These are phyloP conservation scores for Leccinum barrowsii DNA, from an alignment of 768 basidiomycete genomes.

Conservation along the genomic window DNA sequence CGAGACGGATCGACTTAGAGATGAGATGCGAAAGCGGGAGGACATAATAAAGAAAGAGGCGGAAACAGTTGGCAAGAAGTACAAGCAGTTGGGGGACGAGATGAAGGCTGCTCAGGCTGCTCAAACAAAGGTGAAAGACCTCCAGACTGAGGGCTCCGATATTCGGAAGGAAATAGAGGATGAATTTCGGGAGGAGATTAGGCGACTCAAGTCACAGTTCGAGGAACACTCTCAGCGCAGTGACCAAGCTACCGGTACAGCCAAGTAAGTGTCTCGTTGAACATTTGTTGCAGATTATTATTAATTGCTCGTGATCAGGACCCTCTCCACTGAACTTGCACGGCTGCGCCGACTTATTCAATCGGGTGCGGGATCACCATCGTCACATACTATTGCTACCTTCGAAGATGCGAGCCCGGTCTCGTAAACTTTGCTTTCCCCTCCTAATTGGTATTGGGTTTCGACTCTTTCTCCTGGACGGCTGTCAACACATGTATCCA, in stretches of 20 bases:
- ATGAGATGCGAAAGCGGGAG: constrained; percentile 75
- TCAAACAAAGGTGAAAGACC: constrained; percentile 44
- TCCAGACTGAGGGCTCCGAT: constrained; percentile 48
- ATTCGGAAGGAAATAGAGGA: constrained; percentile 57
- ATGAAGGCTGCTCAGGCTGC: constrained; percentile 49
- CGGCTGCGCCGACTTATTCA: constrained; percentile 74
- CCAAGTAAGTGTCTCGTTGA: constrained; percentile 44
- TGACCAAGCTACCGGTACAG: constrained; percentile 56
- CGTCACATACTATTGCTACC: constrained; percentile 12
- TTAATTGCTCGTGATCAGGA: constrained; percentile 33
- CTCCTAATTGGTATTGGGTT: background rate
- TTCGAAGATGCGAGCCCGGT: constrained; percentile 7
- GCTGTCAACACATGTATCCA: constrained; percentile 30
- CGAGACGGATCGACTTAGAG: constrained; percentile 66
- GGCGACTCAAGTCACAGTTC: constrained; percentile 48
- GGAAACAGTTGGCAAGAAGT: constrained; percentile 68
- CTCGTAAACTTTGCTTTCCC: constrained; percentile 10
- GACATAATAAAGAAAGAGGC: constrained; percentile 65
- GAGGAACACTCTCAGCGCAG: constrained; percentile 52
- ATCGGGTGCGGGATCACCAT: constrained; percentile 38
- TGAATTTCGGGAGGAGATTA: constrained; percentile 56
- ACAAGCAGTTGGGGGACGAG: constrained; percentile 60
- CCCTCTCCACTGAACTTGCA: constrained; percentile 59
- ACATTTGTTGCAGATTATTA: background rate
- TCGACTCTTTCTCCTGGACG: constrained; percentile 19